phyloP scores from a whole-genome alignment of 176 grass and related monocot genomes.

The Oryza nivara region DNA sequence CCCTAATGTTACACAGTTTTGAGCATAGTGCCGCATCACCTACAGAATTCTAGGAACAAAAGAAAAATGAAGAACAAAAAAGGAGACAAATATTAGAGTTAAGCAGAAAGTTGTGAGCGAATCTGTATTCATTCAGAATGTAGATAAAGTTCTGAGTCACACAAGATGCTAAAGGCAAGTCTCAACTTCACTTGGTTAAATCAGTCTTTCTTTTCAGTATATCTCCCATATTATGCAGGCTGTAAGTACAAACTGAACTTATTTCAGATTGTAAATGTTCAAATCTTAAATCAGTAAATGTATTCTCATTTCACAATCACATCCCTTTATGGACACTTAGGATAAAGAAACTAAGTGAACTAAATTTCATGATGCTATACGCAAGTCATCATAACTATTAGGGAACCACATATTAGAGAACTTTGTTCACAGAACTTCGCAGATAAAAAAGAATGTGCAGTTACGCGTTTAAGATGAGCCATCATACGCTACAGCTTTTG shows the following conservation, averaged over 20 bases:
- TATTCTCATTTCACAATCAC: neutral
- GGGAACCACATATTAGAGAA: neutral
- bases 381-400: neutral
- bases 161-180: constrained; percentile 10
- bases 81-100: neutral
- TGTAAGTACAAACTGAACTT: constrained; percentile 1
- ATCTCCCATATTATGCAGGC: constrained; percentile 21
- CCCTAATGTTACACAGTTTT: constrained; percentile 35
- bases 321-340: constrained; percentile 6
- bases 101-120: neutral
- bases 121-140: constrained; percentile 21
- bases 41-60: constrained; percentile 24
- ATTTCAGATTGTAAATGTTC: neutral
- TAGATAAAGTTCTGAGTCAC: neutral
- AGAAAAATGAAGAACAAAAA: constrained; percentile 12
- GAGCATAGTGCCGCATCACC: constrained; percentile 32
- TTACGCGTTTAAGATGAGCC: neutral
- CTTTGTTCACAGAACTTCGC: neutral
- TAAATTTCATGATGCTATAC: neutral
- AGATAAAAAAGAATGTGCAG: neutral
- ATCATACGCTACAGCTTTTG: neutral
- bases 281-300: constrained; percentile 22
- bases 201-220: constrained; percentile 26
- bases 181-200: constrained; percentile 23
- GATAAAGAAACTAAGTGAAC: neutral